Evolutionary conservation across 2,329 filamentous ascomycete genomes (phyloP).

Genomic region (Xylaria sp.): DNA sequence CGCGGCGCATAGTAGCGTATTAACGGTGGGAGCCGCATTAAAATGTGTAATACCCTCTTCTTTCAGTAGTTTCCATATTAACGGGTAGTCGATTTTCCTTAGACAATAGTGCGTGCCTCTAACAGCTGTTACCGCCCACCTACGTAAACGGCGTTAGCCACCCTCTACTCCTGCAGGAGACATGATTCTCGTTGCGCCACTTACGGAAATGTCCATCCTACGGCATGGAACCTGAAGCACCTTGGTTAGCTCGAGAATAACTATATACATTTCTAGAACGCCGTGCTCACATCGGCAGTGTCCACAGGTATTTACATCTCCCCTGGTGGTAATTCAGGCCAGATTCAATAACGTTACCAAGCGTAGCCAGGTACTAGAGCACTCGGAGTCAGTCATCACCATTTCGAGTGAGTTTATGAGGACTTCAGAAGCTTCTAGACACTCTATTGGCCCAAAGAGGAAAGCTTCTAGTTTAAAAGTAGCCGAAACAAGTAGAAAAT

Average conservation of each 20-base stretch:
- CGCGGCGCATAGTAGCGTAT: slow-evolving; percentile 87
- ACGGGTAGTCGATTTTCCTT: slow-evolving; percentile 91
- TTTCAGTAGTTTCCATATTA: slow-evolving; percentile 91
- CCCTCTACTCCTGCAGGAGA: not conserved
- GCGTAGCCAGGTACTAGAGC: slow-evolving; percentile 86
- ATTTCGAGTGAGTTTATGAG: no score
- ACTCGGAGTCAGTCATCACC: no score
- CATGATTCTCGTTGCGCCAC: slow-evolving; percentile 21
- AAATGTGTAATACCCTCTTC: slow-evolving; percentile 92
- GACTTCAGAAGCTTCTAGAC: no score
- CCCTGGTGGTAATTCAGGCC: slow-evolving; percentile 78
- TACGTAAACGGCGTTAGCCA: slow-evolving; percentile 26
- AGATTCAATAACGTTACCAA: slow-evolving; percentile 90
- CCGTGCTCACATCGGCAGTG: slow-evolving; percentile 82
- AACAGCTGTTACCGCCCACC: slow-evolving; percentile 90
- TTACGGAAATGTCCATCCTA: slow-evolving; percentile 84
- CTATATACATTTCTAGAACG: not conserved
- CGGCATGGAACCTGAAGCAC: slow-evolving; percentile 67
- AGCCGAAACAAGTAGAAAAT: no score
- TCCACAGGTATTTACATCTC: slow-evolving; percentile 89
- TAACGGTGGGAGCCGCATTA: slow-evolving; percentile 95
- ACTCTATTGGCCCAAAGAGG: no score
- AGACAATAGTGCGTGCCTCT: slow-evolving; percentile 95
- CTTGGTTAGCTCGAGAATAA: slow-evolving; percentile 5
- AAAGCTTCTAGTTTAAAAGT: no score